Evolutionary conservation across 139 green algal genomes (phyloP).

Genomic region (Eudorina sp.): DNA sequence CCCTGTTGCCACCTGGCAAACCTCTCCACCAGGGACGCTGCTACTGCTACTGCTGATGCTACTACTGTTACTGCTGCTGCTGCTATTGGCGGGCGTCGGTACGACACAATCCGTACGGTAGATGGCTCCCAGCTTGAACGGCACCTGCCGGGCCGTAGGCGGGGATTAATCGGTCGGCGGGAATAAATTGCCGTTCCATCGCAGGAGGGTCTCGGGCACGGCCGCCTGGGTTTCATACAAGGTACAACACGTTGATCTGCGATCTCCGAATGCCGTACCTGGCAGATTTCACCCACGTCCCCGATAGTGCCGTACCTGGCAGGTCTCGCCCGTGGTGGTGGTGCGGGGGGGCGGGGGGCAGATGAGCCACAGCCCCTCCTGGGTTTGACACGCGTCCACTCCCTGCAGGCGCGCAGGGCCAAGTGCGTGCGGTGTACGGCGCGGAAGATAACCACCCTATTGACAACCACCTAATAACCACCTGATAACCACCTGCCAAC

Average conservation of each 20-base stretch:
- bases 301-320: too few species aligned
- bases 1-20: not conserved
- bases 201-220: too few species aligned
- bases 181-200: too few species aligned
- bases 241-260: too few species aligned
- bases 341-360: slow-evolving; percentile 33
- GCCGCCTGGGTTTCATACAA: too few species aligned
- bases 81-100: not conserved
- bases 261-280: too few species aligned
- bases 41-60: not conserved
- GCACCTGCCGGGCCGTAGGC: slow-evolving; percentile 22
- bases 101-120: slow-evolving; percentile 32
- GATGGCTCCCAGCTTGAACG: slow-evolving; percentile 6
- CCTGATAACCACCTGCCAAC: too few species aligned
- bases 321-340: slow-evolving; percentile 11
- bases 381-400: slow-evolving; percentile 18
- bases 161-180: too few species aligned
- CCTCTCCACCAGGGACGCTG: not conserved
- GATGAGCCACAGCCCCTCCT: slow-evolving; percentile 38
- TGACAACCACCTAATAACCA: too few species aligned
- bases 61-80: not conserved
- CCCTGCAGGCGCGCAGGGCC: slow-evolving; percentile 25
- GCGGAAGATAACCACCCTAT: too few species aligned
- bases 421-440: too few species aligned
- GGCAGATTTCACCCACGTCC: too few species aligned